Percentiles rank a stretch among this genome's conserved stretches.
Conservation (phyloP, 441 rosid species). For the Mallotus japonicus region DNA sequence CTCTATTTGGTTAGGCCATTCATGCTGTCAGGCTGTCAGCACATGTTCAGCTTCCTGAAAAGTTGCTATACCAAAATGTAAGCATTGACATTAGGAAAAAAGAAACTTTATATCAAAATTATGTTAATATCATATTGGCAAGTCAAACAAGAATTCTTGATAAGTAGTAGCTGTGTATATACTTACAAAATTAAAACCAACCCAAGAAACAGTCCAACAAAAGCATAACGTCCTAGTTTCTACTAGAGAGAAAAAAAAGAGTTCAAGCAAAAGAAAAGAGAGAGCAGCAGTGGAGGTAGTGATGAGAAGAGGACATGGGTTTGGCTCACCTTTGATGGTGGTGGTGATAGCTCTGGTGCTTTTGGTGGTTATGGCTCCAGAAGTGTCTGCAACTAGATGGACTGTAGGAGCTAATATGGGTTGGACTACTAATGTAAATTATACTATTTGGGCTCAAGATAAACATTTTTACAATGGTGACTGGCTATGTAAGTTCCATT, state of each 20-base stretch:
- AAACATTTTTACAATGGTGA: slow-evolving; percentile 83
- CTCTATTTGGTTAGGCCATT: background rate
- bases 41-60: background rate
- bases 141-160: background rate
- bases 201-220: too few relatives aligned
- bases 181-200: background rate
- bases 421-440: slow-evolving; percentile 68
- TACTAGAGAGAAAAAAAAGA: too few relatives aligned
- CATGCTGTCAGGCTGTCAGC: background rate
- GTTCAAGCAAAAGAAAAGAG: too few relatives aligned
- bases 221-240: too few relatives aligned
- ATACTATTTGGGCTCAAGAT: slow-evolving; percentile 72
- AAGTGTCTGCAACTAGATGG: slow-evolving; percentile 58
- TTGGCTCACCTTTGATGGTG: slow-evolving; percentile 8
- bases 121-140: too few relatives aligned
- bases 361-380: slow-evolving; percentile 37
- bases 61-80: background rate
- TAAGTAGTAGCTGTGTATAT: too few relatives aligned
- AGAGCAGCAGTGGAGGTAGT: too few relatives aligned
- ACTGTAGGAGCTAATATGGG: slow-evolving; percentile 60
- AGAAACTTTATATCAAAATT: too few relatives aligned
- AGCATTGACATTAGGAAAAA: too few relatives aligned
- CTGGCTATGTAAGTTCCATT: slow-evolving; percentile 71
- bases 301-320: too few relatives aligned
- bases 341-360: slow-evolving; percentile 30